phyloP scores from a whole-genome alignment of 2,329 filamentous ascomycete genomes.

The Fusarium setosum region DNA sequence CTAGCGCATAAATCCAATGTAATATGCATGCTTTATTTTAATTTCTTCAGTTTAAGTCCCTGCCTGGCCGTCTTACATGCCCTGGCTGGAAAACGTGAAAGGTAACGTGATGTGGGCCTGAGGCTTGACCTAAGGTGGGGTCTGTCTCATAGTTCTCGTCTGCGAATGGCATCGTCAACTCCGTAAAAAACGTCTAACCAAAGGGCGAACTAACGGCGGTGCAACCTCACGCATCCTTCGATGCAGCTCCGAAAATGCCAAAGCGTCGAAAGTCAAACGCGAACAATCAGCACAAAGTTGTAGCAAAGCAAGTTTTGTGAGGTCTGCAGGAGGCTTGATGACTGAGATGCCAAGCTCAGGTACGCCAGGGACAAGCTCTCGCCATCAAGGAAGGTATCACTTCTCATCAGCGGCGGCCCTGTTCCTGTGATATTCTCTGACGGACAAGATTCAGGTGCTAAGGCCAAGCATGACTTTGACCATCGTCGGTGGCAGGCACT shows the following conservation, averaged over 20 bases:
- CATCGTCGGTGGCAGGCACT: constrained; percentile 33
- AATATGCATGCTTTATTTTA: neutral
- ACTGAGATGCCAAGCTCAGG: constrained; percentile 33
- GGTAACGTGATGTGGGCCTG: constrained; percentile 35
- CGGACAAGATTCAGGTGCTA: constrained; percentile 29
- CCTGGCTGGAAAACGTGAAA: constrained; percentile 28
- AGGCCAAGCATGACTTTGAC: constrained; percentile 25
- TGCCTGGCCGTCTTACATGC: neutral
- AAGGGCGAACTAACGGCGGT: constrained; percentile 21
- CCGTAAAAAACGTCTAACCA: constrained; percentile 29
- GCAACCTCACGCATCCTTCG: constrained; percentile 8
- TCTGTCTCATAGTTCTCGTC: constrained; percentile 9
- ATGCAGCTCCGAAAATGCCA: neutral
- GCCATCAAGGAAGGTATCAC: constrained; percentile 30
- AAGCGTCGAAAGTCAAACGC: constrained; percentile 9
- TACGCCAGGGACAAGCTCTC: constrained; percentile 31
- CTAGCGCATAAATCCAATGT: neutral
- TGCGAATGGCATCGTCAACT: constrained; percentile 23
- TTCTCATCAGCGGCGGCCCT: constrained; percentile 17
- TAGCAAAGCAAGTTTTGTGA: constrained; percentile 14
- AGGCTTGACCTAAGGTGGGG: too few species aligned
- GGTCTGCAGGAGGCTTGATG: constrained; percentile 13
- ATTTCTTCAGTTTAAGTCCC: neutral
- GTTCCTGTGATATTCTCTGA: constrained; percentile 17
- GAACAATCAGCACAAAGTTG: neutral